Percentiles rank a stretch among this genome's conserved stretches.
phyloP scores from a whole-genome alignment of 139 green algal species.

The Marvania coccoides region DNA sequence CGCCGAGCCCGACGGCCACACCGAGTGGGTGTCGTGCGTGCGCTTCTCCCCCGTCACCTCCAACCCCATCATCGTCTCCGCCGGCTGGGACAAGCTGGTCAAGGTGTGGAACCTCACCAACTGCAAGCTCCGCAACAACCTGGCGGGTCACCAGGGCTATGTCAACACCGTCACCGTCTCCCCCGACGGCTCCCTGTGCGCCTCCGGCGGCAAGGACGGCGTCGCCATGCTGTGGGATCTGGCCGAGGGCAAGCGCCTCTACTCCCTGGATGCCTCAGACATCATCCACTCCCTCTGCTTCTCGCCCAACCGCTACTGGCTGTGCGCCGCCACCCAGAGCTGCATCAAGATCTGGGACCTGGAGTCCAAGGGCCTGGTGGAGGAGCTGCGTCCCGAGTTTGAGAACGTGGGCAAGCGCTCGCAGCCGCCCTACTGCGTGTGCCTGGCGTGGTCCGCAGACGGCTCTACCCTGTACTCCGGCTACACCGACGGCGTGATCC shows the following conservation, averaged over 20 bases:
- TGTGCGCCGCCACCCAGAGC: conserved; percentile 91
- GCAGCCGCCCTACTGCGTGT: conserved; percentile 81
- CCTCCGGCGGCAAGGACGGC: conserved; percentile 94
- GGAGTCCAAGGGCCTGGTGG: conserved; percentile 89
- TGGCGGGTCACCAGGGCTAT: conserved; percentile 92
- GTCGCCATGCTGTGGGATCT: conserved; percentile 99
- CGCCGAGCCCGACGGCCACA: conserved; percentile 88
- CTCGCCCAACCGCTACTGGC: conserved; percentile 99
- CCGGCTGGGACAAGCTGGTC: conserved; percentile 98
- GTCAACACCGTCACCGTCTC: conserved; percentile 97
- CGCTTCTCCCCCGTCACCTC: conserved; percentile 93
- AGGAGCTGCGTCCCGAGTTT: conserved; percentile 73
- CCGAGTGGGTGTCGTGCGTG: conserved; percentile 96
- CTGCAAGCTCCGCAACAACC: conserved; percentile 98
- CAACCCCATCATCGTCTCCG: conserved; percentile 97
- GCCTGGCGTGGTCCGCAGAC: conserved; percentile 93
- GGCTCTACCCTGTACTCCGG: conserved; percentile 87
- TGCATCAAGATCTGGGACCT: conserved; percentile 97
- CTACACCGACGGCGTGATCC: conserved; percentile 78
- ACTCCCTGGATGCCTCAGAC: conserved; percentile 91
- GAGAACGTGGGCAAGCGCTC: conserved; percentile 58
- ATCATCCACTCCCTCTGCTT: conserved; percentile 98
- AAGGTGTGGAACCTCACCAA: conserved; percentile 98
- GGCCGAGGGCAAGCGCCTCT: conserved; percentile 97
- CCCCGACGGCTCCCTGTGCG: conserved; percentile 97